Conservation (phyloP, 257 asterid species). For the Przewalskia tangutica region DNA sequence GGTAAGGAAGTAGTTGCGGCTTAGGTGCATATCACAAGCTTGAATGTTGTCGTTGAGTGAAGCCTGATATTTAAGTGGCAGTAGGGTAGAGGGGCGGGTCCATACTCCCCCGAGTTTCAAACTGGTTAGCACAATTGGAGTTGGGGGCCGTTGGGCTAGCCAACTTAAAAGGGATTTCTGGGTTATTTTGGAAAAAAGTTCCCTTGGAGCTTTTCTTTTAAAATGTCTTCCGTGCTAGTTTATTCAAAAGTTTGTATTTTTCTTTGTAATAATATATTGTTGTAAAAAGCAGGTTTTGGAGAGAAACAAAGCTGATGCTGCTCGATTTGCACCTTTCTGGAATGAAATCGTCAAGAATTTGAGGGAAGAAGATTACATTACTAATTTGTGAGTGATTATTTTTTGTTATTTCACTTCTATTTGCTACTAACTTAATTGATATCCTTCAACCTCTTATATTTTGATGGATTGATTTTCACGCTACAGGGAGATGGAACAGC, state of each 20-base stretch:
- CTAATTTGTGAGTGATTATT: slow-evolving; percentile 50
- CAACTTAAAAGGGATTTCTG: not conserved
- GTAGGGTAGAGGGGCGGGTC: not conserved
- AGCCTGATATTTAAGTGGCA: not conserved
- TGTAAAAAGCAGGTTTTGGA: slow-evolving; percentile 42
- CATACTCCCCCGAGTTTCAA: not conserved
- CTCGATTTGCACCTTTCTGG: slow-evolving; percentile 94
- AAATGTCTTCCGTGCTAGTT: not conserved
- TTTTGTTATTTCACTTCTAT: slow-evolving; percentile 9
- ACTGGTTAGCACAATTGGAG: not conserved
- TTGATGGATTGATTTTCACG: slow-evolving; percentile 13
- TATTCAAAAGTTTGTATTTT: slow-evolving; percentile 7
- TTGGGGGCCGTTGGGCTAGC: not conserved
- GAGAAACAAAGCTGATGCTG: slow-evolving; percentile 66
- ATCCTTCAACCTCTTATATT: slow-evolving; percentile 1
- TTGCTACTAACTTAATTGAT: not conserved
- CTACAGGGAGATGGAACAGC: slow-evolving; percentile 86
- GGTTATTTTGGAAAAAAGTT: not conserved
- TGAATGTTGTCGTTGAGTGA: not conserved
- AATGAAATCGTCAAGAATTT: slow-evolving; percentile 77
- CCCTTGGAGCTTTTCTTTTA: not conserved
- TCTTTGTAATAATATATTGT: slow-evolving; percentile 10
- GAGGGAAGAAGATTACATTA: slow-evolving; percentile 90
- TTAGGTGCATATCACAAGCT: not conserved
- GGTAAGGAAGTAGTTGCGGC: not conserved